Base-by-base conservation (phyloP, 1,284 basidiomycete genomes). In the Lignosus rhinocerotis region DNA sequence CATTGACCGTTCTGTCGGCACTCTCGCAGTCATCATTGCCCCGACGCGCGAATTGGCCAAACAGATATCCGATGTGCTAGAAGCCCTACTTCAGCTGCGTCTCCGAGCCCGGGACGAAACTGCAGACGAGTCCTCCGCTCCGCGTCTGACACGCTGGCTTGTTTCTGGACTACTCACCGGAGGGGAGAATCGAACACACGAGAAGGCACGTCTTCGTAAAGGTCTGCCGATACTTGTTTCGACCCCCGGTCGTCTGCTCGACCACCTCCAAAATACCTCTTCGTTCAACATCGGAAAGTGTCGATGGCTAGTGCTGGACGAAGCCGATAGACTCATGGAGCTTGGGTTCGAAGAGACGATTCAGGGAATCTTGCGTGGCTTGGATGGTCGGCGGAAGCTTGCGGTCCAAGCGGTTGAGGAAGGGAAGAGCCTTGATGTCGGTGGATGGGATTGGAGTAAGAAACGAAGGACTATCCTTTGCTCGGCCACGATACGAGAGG, bases 1-100 rank as follows among this genome's bases (percentile, higher is more conserved):
- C 70, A 94, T 96, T 66, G 94, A 96, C 74, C 83, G 88, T 47
- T 83, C 81, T 0, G 84, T 92, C 56, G 97, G 97, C 16, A 98
- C 97, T 0, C 81, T 99, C 16, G 96, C 96, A 2, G 87, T 98
- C 60, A 92, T 98, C 65, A 92, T 99, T 51, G 94, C 93, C 0
- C 96, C 96, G 1, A 98, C 96, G 0, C 87, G 96, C 49, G 96
- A 98, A 75, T 81, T 98, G 12, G 96, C 96, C 0, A 92, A 95
- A 67, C 96, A 98, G 72, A 98, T 98, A 62, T 86, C 84, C 45
- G 85, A 88, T 67, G 87, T 90, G 0, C 76, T 89, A 3, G 85
- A 88, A 64, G 73, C 75, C 54, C 72, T 90, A 12, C 75, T 89
- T n/a, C 83, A 85, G 63, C 80, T 97, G 64, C 89, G 90, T 51